These are phyloP conservation scores for Phycomyces blakesleeanus DNA, from an alignment of 192 early-diverging fungal species.

Conservation along the genomic window DNA sequence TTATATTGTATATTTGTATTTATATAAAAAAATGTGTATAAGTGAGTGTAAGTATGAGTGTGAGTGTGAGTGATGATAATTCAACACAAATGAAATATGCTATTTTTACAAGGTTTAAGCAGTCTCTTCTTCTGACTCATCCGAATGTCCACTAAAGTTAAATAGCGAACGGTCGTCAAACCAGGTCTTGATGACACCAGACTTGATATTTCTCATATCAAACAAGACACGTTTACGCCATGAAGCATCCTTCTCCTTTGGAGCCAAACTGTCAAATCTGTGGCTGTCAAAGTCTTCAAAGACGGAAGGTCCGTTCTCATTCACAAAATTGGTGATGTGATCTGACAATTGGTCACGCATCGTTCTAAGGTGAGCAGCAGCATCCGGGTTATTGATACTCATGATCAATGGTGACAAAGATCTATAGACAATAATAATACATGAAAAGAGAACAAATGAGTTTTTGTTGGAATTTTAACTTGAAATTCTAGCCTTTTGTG, in stretches of 20 bases:
- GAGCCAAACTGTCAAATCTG: slow-evolving; percentile 13
- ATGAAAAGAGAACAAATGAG: not conserved
- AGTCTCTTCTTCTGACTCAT: not conserved
- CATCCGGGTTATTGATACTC: slow-evolving; percentile 43
- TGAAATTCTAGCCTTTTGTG: not conserved
- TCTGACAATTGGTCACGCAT: slow-evolving; percentile 70
- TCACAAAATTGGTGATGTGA: slow-evolving; percentile 72
- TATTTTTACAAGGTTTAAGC: not conserved
- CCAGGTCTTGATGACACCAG: slow-evolving; percentile 4
- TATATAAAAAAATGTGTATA: too few relatives aligned
- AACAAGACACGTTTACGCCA: slow-evolving; percentile 8
- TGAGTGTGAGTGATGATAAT: too few relatives aligned
- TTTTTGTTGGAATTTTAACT: not conserved
- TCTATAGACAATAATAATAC: slow-evolving; percentile 23
- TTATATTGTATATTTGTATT: too few relatives aligned
- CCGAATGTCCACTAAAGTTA: slow-evolving; percentile 7
- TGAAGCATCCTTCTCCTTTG: slow-evolving; percentile 12
- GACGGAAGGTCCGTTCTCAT: slow-evolving; percentile 73
- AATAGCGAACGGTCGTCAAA: slow-evolving; percentile 20
- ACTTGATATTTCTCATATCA: not conserved
- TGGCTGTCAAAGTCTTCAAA: slow-evolving; percentile 60
- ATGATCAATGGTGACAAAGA: slow-evolving; percentile 83
- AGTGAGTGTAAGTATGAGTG: too few relatives aligned
- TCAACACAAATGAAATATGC: not conserved
- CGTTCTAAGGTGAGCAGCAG: slow-evolving; percentile 56